Conservation (phyloP, 768 basidiomycete genomes). For the Lentinula lateritia region DNA sequence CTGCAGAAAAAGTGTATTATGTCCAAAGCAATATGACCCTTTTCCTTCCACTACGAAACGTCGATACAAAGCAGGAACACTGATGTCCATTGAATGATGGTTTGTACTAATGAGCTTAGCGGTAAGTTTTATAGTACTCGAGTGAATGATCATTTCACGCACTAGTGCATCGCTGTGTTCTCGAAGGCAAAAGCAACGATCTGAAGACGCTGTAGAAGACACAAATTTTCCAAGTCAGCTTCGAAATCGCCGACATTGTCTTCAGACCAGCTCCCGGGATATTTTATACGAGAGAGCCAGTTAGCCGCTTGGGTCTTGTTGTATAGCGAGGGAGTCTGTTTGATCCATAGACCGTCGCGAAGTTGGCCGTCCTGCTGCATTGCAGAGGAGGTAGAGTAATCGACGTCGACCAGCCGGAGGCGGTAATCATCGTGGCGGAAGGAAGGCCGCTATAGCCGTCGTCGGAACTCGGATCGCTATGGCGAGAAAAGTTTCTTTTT, state of each 20-base stretch:
- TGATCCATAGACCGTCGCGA: conserved; percentile 18
- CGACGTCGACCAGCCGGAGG: no score
- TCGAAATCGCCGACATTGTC: conserved; percentile 17
- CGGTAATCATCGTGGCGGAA: not conserved
- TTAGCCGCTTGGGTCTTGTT: conserved; percentile 14
- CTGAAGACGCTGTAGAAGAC: conserved; percentile 19
- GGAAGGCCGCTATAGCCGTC: not conserved
- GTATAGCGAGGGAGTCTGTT: conserved; percentile 17
- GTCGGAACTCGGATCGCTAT: not conserved
- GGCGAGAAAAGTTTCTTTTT: not conserved
- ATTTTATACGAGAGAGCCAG: conserved; percentile 22
- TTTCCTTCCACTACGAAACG: conserved; percentile 19
- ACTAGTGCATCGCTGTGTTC: conserved; percentile 35
- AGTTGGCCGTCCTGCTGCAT: conserved; percentile 7
- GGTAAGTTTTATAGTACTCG: not conserved
- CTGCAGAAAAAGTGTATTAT: conserved; percentile 20
- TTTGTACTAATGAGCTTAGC: conserved; percentile 11
- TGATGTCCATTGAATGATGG: conserved; percentile 21
- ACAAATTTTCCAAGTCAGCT: conserved; percentile 21
- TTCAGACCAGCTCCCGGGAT: conserved; percentile 9
- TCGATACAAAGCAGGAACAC: conserved; percentile 15
- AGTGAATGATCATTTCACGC: conserved; percentile 7
- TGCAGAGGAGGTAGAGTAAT: not conserved
- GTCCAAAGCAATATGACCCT: conserved; percentile 25
- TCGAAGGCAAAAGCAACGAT: conserved; percentile 31